Evolutionary conservation across 345 rosid species (phyloP), one percentile per base, ranked within the genome.

Genomic region (Eucalyptus curtisii): DNA sequence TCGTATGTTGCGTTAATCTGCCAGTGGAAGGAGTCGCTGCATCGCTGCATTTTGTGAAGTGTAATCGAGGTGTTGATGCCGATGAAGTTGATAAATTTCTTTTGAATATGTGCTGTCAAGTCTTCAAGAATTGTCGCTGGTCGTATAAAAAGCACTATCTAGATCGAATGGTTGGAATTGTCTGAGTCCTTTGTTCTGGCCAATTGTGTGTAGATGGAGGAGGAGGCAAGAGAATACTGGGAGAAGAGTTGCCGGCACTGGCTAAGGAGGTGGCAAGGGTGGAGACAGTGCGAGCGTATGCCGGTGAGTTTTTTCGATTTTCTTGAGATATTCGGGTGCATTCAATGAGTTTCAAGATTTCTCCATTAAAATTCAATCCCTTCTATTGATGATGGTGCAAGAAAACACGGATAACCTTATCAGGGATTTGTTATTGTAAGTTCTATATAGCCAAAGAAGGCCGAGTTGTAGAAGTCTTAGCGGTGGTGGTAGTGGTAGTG

Each of bases 241-340:
- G 95, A 47, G 96, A 94, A 91, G 98, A 96, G 93, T 93, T 96
- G 89, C 97, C 97, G 7, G 94, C 92, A 22, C 88, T 97, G 89
- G 99, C 98, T 1, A 96, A 95, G 92, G 99, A 97, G 92, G 99
- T 97, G 87, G 95, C 98, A 20, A 92, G 96, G 90, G 96, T 97
- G 90, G 99, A 97, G 91, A 94, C 94, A 5, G 97, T 96, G 79
- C 92, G 98, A 59, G 95, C 93, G 31, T 97, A 97, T 92, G 97
- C 98, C 13, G 97, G 99, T 96, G 47, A 91, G 94, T 66, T 86
- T 66, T 87, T 87, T 37, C 27, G 40, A n/a, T 37, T 89, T 85
- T 31, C 37, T 82, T 66, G 7, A 87, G 30, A 33, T 71, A 71
- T 71, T 71, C 2, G 4, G 81, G 81, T 71, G 81, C 44, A 5